Evolutionary conservation across 2,329 filamentous ascomycete species (phyloP), one percentile per base, ranked within the genome.

Genomic region (Diaporthe sp.): DNA sequence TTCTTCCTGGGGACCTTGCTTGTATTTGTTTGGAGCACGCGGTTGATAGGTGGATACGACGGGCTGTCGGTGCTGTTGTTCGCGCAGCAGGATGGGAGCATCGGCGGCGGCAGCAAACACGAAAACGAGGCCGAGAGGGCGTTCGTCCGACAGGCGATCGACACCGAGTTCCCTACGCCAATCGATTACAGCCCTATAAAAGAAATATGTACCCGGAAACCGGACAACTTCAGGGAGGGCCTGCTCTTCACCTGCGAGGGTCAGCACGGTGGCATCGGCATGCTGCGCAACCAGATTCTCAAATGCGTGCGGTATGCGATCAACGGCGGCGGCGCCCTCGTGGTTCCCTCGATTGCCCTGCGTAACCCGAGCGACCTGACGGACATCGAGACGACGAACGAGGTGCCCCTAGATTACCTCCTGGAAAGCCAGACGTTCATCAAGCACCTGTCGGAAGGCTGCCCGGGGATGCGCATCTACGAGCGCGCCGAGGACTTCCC

Each of bases 301-400:
- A 84, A 84, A 66, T 85, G 84, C 76, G 80, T 85, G 7, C 80
- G 84, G 25, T 85, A 84, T 69, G 82, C 84, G 6, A 85, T 85
- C 57, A 78, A 80, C 61, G 83, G 79, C 38, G 84, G 84, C 9
- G 84, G 77, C 47, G 80, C 80, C 0, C 54, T 85, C 1, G 83
- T 85, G 3, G 52, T 85, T 2, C 84, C 84, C 3, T 81, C 81
- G 1, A 84, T 85, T 76, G 78, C 80, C 1, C 68, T 82, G 58
- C 80, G 83, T 42, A 82, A 83, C 68, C 78, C 80, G 19, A 78
- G 77, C 19, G 78, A 84, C 71, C 77, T 82, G 1, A 75, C 78
- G 50, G 81, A 82, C 38, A 82, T 82, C 55, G 79, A 81, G 58
- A 82, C 80, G 1, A 58, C 74, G 9, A 79, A 72, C 9, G 78